Conservation (phyloP, 2,329 filamentous ascomycete species). For the Neurospora crassa region DNA sequence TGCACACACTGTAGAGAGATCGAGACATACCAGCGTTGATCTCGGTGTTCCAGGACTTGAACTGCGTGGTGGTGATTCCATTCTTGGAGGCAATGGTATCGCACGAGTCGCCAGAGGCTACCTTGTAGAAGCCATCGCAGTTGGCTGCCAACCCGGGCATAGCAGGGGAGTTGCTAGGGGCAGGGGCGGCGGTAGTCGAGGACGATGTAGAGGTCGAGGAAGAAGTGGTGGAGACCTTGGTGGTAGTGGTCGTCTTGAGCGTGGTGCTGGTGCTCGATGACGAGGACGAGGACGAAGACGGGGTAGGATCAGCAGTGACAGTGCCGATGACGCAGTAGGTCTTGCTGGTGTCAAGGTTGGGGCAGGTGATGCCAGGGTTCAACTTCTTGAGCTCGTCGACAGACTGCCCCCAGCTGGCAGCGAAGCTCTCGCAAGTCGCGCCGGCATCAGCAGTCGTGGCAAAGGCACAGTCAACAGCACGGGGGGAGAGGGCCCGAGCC, state of each 20-base stretch:
- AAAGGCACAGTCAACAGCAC: conserved; percentile 6
- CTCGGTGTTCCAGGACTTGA: background rate
- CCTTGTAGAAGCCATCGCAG: conserved; percentile 1
- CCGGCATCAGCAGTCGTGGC: conserved; percentile 1
- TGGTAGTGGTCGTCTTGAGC: background rate
- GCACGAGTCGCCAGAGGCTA: conserved; percentile 1
- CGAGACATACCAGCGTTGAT: background rate
- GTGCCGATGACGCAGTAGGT: conserved; percentile 10
- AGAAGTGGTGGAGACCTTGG: background rate
- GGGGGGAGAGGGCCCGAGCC: background rate
- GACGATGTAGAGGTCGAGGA: background rate
- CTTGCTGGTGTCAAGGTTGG: conserved; percentile 2
- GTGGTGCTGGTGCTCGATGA: conserved; percentile 3
- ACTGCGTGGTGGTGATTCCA: background rate
- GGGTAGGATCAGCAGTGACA: background rate
- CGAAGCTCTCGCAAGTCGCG: conserved; percentile 9
- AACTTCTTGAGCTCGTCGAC: conserved; percentile 8
- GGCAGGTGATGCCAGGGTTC: conserved; percentile 11
- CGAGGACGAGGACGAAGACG: background rate
- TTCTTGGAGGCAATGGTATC: background rate
- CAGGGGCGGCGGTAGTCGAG: background rate
- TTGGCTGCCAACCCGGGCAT: conserved; percentile 1
- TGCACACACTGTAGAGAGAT: background rate
- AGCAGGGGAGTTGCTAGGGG: background rate
- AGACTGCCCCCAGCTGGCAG: conserved; percentile 7